Evolutionary conservation across 441 rosid genomes (phyloP).

Genomic region (Geranium incanum): DNA sequence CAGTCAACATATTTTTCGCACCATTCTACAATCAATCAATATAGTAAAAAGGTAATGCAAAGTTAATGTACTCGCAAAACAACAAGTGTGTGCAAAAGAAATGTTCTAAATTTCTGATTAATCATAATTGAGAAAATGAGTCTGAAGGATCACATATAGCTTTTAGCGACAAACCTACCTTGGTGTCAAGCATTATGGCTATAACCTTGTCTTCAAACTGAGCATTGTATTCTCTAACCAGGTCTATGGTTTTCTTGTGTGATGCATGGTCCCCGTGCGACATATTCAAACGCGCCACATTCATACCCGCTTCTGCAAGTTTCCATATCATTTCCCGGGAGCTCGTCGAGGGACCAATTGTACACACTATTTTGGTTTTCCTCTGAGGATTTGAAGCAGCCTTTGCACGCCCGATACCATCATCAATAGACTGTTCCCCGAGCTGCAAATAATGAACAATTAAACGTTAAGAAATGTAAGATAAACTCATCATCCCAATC

Average conservation of each 20-base stretch:
- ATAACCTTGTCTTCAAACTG: conserved; percentile 66
- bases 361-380: conserved; percentile 87
- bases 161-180: conserved; percentile 37
- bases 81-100: too few relatives aligned
- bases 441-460: conserved; percentile 28
- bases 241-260: conserved; percentile 75
- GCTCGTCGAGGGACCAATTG: conserved; percentile 90
- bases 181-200: conserved; percentile 89
- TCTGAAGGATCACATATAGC: neutral
- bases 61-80: neutral
- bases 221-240: conserved; percentile 87
- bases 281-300: conserved; percentile 94
- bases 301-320: conserved; percentile 86
- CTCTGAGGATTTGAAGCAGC: conserved; percentile 35
- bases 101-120: too few relatives aligned
- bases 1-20: conserved; percentile 2
- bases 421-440: conserved; percentile 27
- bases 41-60: neutral
- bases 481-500: neutral
- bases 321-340: conserved; percentile 93
- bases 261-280: conserved; percentile 95
- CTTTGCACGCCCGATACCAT: conserved; percentile 27
- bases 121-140: conserved; percentile 4
- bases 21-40: neutral
- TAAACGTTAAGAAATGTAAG: neutral